Base-by-base conservation (phyloP, 345 rosid genomes). In the Citrus sp. region DNA sequence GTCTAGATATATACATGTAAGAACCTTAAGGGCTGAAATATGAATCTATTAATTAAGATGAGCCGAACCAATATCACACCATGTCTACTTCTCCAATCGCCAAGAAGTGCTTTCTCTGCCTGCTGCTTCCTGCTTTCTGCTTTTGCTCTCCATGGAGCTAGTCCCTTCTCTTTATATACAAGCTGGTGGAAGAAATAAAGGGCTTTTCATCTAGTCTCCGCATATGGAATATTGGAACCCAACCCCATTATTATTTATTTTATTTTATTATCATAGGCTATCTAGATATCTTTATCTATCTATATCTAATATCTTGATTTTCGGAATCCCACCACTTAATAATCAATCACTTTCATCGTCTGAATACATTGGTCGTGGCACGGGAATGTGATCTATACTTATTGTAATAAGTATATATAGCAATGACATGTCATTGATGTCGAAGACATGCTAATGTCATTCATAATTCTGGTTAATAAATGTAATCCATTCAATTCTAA, bases 31-130 rank as follows among this genome's bases (percentile, higher is more conserved):
- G 51, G 18, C 51, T 3, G 51, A 46, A 46, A 46, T 3, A 12
- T 3, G 18, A 13, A 46, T 46, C 51, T 46, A 46, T 3, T 46
- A 14, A 32, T 2, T 18, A 46, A 79, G 85, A 80, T 81, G 84
- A 81, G 82, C 84, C 80, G 77, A 68, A 84, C 3, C 84, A 84
- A 84, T 79, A 84, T 72, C 87, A 80, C 86, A 6, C 28, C 87
- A 21, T 81, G 87, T 84, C 69, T 81, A 72, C 84, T 75, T 76
- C 86, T 65, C 66, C 69, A 14, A 51, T 16, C 22, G 4, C 51
- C 18, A 12, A 46, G 32, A 78, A 70, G 2, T 19, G 73, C 61
- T 42, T 42, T 16, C 21, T 19, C 30, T 10, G 9, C 40, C 49
- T 0, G 49, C 49, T 42, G 2, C 7, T 16, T 4, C 22, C 22